phyloP scores from a whole-genome alignment of 169 alveolate genomes.

The Theileria orientalis region DNA sequence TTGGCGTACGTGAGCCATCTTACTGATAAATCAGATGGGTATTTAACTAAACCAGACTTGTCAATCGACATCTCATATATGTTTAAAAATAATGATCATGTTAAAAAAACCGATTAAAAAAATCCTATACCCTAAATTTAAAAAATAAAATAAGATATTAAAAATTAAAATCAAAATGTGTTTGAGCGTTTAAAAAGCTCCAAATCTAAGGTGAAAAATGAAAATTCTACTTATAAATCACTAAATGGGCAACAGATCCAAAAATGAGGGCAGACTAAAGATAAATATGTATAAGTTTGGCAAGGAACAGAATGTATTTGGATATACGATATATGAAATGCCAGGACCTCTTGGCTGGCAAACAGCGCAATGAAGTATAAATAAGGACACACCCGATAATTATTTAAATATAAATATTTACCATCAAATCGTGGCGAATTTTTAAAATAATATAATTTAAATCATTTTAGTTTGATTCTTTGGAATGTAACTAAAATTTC shows the following conservation, averaged over 20 bases:
- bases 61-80: constrained; percentile 12
- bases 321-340: neutral
- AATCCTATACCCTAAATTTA: neutral
- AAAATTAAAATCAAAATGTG: too few relatives aligned
- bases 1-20: constrained; percentile 38
- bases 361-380: neutral
- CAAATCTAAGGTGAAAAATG: too few relatives aligned
- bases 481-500: too few relatives aligned
- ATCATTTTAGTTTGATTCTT: too few relatives aligned
- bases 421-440: too few relatives aligned
- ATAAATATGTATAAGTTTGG: neutral
- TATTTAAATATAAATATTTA: too few relatives aligned
- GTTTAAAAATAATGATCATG: too few relatives aligned
- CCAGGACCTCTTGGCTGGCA: neutral
- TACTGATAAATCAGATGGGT: constrained; percentile 21
- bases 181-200: constrained; percentile 8
- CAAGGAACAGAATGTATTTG: neutral
- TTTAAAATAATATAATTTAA: too few relatives aligned
- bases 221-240: too few relatives aligned
- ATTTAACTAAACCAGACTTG: constrained; percentile 1
- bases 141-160: too few relatives aligned
- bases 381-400: constrained; percentile 12
- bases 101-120: neutral
- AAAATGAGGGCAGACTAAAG: neutral
- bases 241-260: neutral